Evolutionary conservation across 176 grass and related monocot species (phyloP).

Genomic region (Zea luxurians): DNA sequence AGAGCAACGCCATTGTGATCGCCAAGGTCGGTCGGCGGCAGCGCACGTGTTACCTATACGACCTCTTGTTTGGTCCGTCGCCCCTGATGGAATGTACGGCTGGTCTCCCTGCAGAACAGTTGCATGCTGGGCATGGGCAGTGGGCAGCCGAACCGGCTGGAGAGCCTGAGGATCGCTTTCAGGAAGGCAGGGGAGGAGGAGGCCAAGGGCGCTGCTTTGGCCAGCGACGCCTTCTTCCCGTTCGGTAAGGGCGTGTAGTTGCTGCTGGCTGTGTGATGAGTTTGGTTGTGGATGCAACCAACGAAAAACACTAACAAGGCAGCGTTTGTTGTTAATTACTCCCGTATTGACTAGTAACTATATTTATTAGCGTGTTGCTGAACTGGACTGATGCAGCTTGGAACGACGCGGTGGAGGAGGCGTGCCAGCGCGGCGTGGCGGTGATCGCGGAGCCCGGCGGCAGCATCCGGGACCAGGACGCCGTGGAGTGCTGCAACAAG

Average conservation of each 20-base stretch:
- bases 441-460: slow-evolving; percentile 80
- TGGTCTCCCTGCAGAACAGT: slow-evolving; percentile 49
- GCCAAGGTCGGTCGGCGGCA: slow-evolving; percentile 73
- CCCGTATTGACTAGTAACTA: too few species aligned
- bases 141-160: slow-evolving; percentile 79
- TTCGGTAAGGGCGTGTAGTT: slow-evolving; percentile 50
- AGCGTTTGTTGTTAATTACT: not conserved
- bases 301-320: not conserved
- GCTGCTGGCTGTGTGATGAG: too few species aligned
- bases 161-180: slow-evolving; percentile 88
- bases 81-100: not conserved
- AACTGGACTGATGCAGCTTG: slow-evolving; percentile 48
- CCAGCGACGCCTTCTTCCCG: slow-evolving; percentile 95
- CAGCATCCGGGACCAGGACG: slow-evolving; percentile 76
- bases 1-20: slow-evolving; percentile 95
- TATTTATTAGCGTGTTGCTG: not conserved
- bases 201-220: slow-evolving; percentile 79
- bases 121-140: slow-evolving; percentile 98
- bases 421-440: slow-evolving; percentile 62
- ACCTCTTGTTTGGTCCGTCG: too few species aligned
- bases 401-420: slow-evolving; percentile 97
- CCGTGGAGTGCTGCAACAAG: slow-evolving; percentile 85
- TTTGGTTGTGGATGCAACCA: not conserved
- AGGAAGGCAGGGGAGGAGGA: slow-evolving; percentile 84
- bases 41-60: too few species aligned